These are phyloP conservation scores for Fraxinus sp. DNA, from an alignment of 305 asterid species.

Conservation along the genomic window DNA sequence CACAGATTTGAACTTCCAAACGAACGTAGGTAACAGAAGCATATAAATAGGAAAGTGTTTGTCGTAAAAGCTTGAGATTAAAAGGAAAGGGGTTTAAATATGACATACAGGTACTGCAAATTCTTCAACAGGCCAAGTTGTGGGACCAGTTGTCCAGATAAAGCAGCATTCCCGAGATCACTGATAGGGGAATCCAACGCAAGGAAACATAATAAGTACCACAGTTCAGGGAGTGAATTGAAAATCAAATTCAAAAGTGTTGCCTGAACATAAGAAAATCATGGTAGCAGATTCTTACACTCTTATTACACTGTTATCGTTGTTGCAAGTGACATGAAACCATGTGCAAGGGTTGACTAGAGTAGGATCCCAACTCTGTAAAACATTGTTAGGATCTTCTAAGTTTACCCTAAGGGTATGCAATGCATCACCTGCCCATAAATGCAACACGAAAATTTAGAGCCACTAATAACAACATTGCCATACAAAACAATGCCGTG, in stretches of 20 bases:
- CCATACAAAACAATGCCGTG: neutral
- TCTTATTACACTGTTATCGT: slow-evolving; percentile 91
- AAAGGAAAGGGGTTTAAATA: neutral
- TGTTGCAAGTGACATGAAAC: slow-evolving; percentile 98
- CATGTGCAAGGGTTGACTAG: slow-evolving; percentile 98
- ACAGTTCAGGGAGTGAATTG: neutral
- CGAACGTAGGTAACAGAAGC: neutral
- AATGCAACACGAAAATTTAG: slow-evolving; percentile 17
- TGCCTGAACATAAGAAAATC: slow-evolving; percentile 4
- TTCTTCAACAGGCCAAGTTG: slow-evolving; percentile 91
- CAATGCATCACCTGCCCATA: slow-evolving; percentile 78
- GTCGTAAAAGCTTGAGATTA: neutral
- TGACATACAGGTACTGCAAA: slow-evolving; percentile 88
- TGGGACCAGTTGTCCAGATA: slow-evolving; percentile 82
- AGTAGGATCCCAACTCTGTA: slow-evolving; percentile 99
- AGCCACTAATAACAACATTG: neutral
- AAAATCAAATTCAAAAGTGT: neutral
- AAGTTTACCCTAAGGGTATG: slow-evolving; percentile 74
- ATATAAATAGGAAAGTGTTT: neutral
- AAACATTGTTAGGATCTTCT: slow-evolving; percentile 84
- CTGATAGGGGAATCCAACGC: slow-evolving; percentile 38
- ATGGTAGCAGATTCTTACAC: slow-evolving; percentile 55
- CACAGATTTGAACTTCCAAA: slow-evolving; percentile 5
- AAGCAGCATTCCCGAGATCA: slow-evolving; percentile 95
- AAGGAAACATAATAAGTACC: slow-evolving; percentile 11